These are phyloP conservation scores for Xylaria curta DNA, from an alignment of 495 filamentous ascomycete genomes.

Conservation along the genomic window DNA sequence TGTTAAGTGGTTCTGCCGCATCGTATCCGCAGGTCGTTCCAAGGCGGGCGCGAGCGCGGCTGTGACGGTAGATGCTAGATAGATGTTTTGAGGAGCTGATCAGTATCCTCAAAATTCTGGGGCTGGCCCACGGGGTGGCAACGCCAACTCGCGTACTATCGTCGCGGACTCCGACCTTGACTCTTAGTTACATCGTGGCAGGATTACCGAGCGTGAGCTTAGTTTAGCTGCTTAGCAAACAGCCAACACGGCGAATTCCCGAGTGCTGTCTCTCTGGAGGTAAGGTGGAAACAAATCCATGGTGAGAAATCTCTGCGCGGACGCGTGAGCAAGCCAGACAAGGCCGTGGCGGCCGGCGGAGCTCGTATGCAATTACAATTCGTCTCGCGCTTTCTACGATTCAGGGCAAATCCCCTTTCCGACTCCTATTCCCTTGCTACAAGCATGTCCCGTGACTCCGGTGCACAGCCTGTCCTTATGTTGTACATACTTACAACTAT, in stretches of 20 bases:
- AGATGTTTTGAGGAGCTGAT: constrained; percentile 19
- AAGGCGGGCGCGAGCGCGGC: constrained; percentile 1
- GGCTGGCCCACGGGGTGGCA: constrained; percentile 24
- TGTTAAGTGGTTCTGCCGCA: constrained; percentile 8
- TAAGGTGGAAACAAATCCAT: constrained; percentile 22
- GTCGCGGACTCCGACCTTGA: constrained; percentile 5
- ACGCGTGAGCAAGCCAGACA: constrained; percentile 28
- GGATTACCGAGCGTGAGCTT: constrained; percentile 17
- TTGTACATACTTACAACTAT: not conserved
- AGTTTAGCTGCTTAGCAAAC: constrained; percentile 8
- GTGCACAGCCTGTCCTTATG: not conserved
- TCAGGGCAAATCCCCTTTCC: constrained; percentile 16
- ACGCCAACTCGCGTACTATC: constrained; percentile 20
- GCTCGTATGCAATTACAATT: constrained; percentile 21
- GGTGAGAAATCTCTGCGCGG: constrained; percentile 23
- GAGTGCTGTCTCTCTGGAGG: constrained; percentile 1
- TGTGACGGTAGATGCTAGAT: not conserved
- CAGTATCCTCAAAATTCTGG: constrained; percentile 26
- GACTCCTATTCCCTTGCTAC: not conserved
- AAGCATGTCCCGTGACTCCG: constrained; percentile 3
- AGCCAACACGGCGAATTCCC: not conserved
- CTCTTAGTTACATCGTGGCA: not conserved
- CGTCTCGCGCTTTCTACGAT: constrained; percentile 17
- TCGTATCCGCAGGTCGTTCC: constrained; percentile 15
- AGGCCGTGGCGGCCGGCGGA: constrained; percentile 17